Percentiles rank a stretch among this genome's conserved stretches.
Evolutionary conservation across 23 red algal species (phyloP).

Genomic region (Agarophyton chilense): DNA sequence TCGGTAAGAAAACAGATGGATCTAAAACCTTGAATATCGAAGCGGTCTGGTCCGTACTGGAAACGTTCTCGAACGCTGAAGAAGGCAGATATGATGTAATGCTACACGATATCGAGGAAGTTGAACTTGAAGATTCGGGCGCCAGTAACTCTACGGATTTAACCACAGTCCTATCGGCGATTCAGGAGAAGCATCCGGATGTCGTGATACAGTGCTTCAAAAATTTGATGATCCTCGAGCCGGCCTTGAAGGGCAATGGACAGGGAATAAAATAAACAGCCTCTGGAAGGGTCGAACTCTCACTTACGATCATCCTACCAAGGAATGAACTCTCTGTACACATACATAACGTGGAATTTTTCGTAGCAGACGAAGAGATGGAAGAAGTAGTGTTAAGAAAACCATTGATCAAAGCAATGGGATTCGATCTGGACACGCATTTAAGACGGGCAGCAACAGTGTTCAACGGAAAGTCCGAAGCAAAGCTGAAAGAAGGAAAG

Average conservation of each 20-base stretch:
- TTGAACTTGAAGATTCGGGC: neutral
- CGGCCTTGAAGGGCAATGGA: neutral
- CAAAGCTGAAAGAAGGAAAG: neutral
- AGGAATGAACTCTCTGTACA: neutral
- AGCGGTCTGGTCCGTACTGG: too few species aligned
- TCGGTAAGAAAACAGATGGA: too few species aligned
- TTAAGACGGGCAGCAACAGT: neutral
- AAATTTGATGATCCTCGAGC: neutral
- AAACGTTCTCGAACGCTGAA: too few species aligned
- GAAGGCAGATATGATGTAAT: neutral
- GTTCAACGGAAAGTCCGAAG: neutral
- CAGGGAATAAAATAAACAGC: neutral
- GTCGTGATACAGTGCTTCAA: neutral
- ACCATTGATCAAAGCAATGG: conserved; percentile 21
- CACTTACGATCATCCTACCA: neutral
- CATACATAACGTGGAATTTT: conserved; percentile 12
- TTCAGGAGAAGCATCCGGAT: neutral
- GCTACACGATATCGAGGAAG: neutral
- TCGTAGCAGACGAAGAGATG: conserved; percentile 24
- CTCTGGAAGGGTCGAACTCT: neutral
- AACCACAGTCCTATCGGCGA: too few species aligned
- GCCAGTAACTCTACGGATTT: neutral
- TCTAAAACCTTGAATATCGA: too few species aligned
- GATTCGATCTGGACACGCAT: conserved; percentile 14
- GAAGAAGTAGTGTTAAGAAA: conserved; percentile 17